phyloP scores from a whole-genome alignment of 768 basidiomycete species.

The Russula foetens region DNA sequence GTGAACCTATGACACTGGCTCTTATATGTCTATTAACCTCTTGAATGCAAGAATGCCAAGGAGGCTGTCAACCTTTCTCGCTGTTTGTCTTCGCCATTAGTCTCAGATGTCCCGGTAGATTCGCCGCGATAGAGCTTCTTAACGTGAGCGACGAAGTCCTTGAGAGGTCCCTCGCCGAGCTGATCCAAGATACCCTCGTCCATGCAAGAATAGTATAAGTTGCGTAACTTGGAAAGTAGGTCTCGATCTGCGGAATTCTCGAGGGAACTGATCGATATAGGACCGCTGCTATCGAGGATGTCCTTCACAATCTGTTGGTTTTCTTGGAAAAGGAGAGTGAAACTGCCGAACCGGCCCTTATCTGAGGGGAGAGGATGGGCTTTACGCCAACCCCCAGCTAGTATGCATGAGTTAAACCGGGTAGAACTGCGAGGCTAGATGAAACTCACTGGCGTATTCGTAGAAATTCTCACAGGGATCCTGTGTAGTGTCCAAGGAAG shows the following conservation, averaged over 20 bases:
- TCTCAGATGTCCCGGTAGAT: slow-evolving; percentile 31
- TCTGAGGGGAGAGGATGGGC: slow-evolving; percentile 82
- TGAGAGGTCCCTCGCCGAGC: slow-evolving; percentile 62
- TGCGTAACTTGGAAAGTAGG: slow-evolving; percentile 55
- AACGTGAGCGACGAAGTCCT: slow-evolving; percentile 56
- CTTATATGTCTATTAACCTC: slow-evolving; percentile 38
- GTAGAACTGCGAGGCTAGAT: neutral
- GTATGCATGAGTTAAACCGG: neutral
- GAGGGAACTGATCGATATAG: slow-evolving; percentile 22
- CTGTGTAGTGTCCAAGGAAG: slow-evolving; percentile 66
- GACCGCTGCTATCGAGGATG: slow-evolving; percentile 47
- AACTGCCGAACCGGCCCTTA: slow-evolving; percentile 64
- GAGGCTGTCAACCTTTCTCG: slow-evolving; percentile 68
- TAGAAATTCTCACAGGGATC: slow-evolving; percentile 98
- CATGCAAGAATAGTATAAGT: slow-evolving; percentile 75
- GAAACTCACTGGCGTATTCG: slow-evolving; percentile 74
- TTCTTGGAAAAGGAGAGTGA: slow-evolving; percentile 60
- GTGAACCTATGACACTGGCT: neutral
- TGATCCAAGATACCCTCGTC: slow-evolving; percentile 71
- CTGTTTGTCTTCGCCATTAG: slow-evolving; percentile 23
- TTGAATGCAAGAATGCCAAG: slow-evolving; percentile 78
- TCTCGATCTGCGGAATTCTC: slow-evolving; percentile 39
- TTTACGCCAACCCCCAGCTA: slow-evolving; percentile 85
- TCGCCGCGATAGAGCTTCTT: slow-evolving; percentile 51
- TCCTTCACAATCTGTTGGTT: slow-evolving; percentile 73